phyloP scores from a whole-genome alignment of 305 asterid species.

The Plantago coronopus region DNA sequence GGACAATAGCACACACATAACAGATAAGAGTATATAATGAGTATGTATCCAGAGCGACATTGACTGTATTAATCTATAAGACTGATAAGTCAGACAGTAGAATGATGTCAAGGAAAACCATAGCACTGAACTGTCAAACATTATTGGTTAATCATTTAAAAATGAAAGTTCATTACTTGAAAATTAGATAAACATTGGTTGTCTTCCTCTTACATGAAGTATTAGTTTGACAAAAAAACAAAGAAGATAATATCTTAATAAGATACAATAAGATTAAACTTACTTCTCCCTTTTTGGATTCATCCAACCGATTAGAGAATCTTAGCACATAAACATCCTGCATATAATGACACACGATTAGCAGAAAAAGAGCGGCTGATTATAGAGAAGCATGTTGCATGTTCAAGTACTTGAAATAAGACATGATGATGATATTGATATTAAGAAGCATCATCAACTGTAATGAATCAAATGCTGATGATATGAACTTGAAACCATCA shows the following conservation, averaged over 20 bases:
- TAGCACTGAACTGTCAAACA: neutral
- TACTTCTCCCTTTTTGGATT: slow-evolving; percentile 89
- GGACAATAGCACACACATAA: no score
- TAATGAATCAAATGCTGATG: slow-evolving; percentile 14
- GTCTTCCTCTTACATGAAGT: slow-evolving; percentile 12
- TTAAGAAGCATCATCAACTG: neutral
- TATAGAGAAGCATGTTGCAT: slow-evolving; percentile 3
- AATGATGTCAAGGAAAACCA: slow-evolving; percentile 13
- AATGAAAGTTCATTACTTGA: neutral
- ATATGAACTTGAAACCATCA: neutral
- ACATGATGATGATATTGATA: no score
- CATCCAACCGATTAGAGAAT: slow-evolving; percentile 89
- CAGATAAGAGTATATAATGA: no score
- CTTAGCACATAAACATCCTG: slow-evolving; percentile 77
- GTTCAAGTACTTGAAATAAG: slow-evolving; percentile 3
- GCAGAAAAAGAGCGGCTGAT: neutral
- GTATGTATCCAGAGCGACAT: no score
- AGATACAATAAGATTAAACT: slow-evolving; percentile 32
- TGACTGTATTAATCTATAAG: no score
- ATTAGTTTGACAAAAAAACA: neutral
- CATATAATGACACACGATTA: slow-evolving; percentile 23
- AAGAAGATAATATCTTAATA: neutral
- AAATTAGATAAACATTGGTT: neutral
- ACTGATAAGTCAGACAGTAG: neutral
- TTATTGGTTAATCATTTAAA: slow-evolving; percentile 10